Conservation (phyloP, 2,329 filamentous ascomycete genomes). For the Sclerotinia borealis region DNA sequence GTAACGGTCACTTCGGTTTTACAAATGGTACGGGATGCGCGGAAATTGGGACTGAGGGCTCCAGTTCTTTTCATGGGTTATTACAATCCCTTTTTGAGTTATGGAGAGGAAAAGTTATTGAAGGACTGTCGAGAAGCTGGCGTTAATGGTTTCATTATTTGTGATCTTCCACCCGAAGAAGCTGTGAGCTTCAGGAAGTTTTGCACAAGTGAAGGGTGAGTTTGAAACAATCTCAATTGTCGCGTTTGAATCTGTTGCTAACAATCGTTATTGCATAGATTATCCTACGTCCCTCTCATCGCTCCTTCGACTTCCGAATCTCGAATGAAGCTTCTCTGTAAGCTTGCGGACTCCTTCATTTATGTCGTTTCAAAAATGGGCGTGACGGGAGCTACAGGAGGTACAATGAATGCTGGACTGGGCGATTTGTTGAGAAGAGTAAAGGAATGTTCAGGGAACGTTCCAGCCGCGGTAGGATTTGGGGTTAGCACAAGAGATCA, state of each 20-base stretch:
- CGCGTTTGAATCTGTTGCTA: constrained; percentile 7
- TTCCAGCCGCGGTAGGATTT: constrained; percentile 88
- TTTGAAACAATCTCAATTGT: constrained; percentile 14
- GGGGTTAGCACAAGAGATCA: constrained; percentile 94
- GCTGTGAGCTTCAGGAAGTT: constrained; percentile 84
- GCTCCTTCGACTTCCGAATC: constrained; percentile 87
- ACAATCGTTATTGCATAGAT: constrained; percentile 38
- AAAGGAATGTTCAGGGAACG: constrained; percentile 85
- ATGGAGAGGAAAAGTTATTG: constrained; percentile 86
- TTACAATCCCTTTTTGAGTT: constrained; percentile 92
- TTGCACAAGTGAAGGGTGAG: constrained; percentile 69
- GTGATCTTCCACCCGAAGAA: constrained; percentile 93
- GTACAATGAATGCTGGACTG: constrained; percentile 73
- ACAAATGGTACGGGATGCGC: constrained; percentile 75
- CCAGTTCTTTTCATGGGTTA: constrained; percentile 97
- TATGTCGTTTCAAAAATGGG: constrained; percentile 98
- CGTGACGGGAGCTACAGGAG: constrained; percentile 77
- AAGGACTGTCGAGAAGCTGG: constrained; percentile 77
- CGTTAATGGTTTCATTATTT: constrained; percentile 94
- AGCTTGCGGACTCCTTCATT: constrained; percentile 96
- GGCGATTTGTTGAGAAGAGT: constrained; percentile 78
- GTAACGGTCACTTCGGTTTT: constrained; percentile 77
- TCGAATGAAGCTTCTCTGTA: constrained; percentile 92
- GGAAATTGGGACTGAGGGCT: constrained; percentile 67
- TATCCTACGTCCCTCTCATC: constrained; percentile 96